A percentile compares a stretch with the other conserved stretches of the same genome.
Conservation (phyloP, 495 filamentous ascomycete species). For the Emericellopsis terricola region DNA sequence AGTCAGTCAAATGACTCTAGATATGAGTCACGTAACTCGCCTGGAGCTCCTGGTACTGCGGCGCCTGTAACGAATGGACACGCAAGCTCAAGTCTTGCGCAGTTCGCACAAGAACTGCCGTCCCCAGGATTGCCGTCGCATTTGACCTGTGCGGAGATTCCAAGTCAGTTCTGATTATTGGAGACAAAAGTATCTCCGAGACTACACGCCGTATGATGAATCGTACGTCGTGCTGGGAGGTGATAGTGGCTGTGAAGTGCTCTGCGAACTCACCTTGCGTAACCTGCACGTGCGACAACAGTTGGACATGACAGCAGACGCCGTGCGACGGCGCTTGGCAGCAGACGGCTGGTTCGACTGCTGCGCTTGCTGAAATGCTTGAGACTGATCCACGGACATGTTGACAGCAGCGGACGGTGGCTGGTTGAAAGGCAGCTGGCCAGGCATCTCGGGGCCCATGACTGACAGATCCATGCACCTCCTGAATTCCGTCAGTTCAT, state of each 20-base stretch:
- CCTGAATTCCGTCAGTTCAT: background rate
- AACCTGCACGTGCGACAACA: conserved; percentile 5
- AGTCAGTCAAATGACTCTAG: background rate
- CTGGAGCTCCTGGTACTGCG: background rate
- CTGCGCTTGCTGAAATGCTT: too few species aligned
- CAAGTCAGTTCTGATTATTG: too few species aligned
- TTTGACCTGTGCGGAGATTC: conserved; percentile 3
- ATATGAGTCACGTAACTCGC: background rate
- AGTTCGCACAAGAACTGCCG: conserved; percentile 4
- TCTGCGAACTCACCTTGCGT: conserved; percentile 5
- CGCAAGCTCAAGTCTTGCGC: conserved; percentile 4
- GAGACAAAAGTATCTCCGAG: too few species aligned
- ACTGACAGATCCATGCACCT: background rate
- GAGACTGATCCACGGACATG: background rate
- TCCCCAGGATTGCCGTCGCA: conserved; percentile 4
- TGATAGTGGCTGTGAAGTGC: too few species aligned
- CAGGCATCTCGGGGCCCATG: background rate
- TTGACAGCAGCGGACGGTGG: background rate
- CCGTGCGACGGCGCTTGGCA: conserved; percentile 3
- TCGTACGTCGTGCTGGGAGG: too few species aligned
- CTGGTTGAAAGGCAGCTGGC: background rate
- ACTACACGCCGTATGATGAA: background rate
- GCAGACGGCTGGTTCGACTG: background rate
- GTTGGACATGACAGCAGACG: conserved; percentile 1
- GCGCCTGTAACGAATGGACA: conserved; percentile 2